A percentile compares a stretch with the other conserved stretches of the same genome.
Evolutionary conservation across 441 rosid genomes (phyloP).

Genomic region (Aleurites moluccanus): DNA sequence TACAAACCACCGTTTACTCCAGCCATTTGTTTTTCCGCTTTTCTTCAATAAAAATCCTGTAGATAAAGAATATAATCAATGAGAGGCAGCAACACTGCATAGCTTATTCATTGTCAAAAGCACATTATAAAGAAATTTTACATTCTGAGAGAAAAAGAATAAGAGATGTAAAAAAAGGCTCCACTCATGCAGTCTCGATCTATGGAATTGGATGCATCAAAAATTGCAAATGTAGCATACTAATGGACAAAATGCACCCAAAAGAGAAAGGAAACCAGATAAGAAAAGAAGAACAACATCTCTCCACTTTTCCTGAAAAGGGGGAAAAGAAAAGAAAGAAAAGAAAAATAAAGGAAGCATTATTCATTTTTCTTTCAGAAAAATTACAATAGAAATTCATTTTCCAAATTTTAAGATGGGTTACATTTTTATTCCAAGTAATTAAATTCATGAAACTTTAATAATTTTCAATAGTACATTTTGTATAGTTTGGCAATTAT

Average conservation of each 20-base stretch:
- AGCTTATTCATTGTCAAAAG: neutral
- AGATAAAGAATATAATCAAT: slow-evolving; percentile 4
- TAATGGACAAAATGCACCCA: neutral
- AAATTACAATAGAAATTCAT: too few species aligned
- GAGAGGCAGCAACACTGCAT: neutral
- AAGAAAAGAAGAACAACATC: neutral
- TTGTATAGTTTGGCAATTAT: too few species aligned
- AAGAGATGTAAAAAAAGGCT: neutral
- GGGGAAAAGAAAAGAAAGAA: neutral
- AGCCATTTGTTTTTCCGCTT: slow-evolving; percentile 88
- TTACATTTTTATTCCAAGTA: too few species aligned
- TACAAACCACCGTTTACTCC: slow-evolving; percentile 98
- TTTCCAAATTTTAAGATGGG: too few species aligned
- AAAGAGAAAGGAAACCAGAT: neutral
- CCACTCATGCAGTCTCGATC: neutral
- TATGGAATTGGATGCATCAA: neutral
- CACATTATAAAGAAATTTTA: neutral
- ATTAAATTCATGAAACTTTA: too few species aligned
- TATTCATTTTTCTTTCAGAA: too few species aligned
- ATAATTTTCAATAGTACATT: too few species aligned
- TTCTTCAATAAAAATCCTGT: slow-evolving; percentile 59
- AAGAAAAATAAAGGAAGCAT: neutral
- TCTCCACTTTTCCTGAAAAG: neutral
- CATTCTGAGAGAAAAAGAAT: neutral
- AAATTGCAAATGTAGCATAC: neutral